phyloP scores from a whole-genome alignment of 1,139 yeast species.

The Hemisphaericaspora xylanilytica region DNA sequence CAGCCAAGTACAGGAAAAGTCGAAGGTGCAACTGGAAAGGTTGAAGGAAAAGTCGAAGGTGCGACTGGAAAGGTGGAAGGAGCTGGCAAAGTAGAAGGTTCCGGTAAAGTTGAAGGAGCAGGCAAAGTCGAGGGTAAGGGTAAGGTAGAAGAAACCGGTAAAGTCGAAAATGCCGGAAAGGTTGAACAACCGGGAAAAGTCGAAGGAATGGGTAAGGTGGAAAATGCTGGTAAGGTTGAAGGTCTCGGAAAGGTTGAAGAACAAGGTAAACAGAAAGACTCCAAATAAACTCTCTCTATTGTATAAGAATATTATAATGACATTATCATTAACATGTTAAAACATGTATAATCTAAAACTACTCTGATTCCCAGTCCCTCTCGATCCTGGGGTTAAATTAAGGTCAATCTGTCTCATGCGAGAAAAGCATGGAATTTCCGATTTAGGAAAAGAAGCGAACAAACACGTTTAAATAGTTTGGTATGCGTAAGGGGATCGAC shows the following conservation, averaged over 20 bases:
- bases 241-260: constrained; percentile 3
- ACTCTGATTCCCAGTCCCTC: too few species aligned
- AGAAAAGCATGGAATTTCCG: too few species aligned
- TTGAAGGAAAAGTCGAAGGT: not conserved
- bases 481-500: too few species aligned
- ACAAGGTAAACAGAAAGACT: not conserved
- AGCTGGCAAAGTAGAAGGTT: not conserved
- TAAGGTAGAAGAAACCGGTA: not conserved
- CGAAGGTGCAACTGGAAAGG: constrained; percentile 4
- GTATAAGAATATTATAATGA: not conserved
- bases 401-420: too few species aligned
- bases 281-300: too few species aligned
- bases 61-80: not conserved
- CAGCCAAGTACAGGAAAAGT: not conserved
- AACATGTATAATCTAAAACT: too few species aligned
- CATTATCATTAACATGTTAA: too few species aligned
- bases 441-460: too few species aligned
- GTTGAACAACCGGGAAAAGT: constrained; percentile 1
- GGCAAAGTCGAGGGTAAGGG: not conserved
- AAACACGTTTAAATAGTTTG: too few species aligned
- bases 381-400: too few species aligned
- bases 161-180: not conserved
- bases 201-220: too few species aligned
- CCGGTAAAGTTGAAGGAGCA: not conserved
- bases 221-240: not conserved